Evolutionary conservation across 2,329 filamentous ascomycete species (phyloP), one percentile per base, ranked within the genome.

Genomic region (Keithomyces neogunnii): DNA sequence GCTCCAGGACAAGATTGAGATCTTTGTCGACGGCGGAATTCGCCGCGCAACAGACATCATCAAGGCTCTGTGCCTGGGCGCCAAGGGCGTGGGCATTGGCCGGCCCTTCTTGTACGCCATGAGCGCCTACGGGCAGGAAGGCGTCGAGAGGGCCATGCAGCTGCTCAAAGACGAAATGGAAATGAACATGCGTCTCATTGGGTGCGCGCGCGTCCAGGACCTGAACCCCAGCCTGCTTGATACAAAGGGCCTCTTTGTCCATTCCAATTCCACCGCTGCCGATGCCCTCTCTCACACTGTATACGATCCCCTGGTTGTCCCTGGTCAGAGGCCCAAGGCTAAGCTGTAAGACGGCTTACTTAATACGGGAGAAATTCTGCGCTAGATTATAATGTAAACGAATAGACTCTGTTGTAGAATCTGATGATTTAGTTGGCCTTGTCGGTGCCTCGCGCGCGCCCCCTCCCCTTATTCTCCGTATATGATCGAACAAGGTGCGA

Each of bases 131-230:
- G 93, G 93, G 1, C 72, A 89, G 53, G 77, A 85, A 2, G 93
- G 93, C 56, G 92, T 97, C 26, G 88, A 95, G 63, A 81, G 89
- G 35, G 93, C 93, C 33, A 96, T 97, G 86, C 86, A 90, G 69
- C 73, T 96, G 53, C 78, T 96, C 59, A 90, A 88, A 73, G 93
- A 97, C 63, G 93, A 99, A 77, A 88, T 99, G 81, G 90, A 95
- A 73, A 97, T 97, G 92, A 93, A 92, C 64, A 97, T 99, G 93
- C 82, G 93, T 5, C 73, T 99, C 56, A 89, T 99, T 59, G 93
- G 93, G 8, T 88, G 84, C 53, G 80, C 77, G 26, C 84, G 71
- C 54, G 69, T 99, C 33, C 82, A 83, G 36, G 84, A 99, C 59
- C 72, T 99, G 55, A 88, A 87, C 55, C 86, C 91, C 0, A 84